phyloP scores from a whole-genome alignment of 495 filamentous ascomycete genomes.

The Neurospora sp. region DNA sequence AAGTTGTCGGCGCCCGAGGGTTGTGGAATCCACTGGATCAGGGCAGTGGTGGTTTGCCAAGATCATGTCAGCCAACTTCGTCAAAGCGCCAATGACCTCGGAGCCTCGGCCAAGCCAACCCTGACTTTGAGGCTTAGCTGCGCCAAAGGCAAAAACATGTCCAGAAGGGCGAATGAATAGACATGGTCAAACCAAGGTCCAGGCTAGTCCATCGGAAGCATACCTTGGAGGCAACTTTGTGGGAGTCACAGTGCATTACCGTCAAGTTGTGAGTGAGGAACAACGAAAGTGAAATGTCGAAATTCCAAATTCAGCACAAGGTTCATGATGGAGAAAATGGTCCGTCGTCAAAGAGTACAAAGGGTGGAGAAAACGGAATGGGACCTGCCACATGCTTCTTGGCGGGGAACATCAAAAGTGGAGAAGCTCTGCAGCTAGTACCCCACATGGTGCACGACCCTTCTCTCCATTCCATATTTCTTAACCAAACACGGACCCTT shows the following conservation, averaged over 20 bases:
- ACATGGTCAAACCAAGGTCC: background rate
- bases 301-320: background rate
- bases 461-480: background rate
- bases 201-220: background rate
- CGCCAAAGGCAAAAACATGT: background rate
- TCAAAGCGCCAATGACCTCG: background rate
- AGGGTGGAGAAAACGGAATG: background rate
- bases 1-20: background rate
- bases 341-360: background rate
- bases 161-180: background rate
- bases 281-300: background rate
- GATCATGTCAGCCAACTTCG: background rate
- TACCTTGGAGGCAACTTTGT: background rate
- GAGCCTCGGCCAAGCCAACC: background rate
- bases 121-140: background rate
- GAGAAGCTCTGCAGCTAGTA: background rate
- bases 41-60: background rate
- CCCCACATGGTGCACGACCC: background rate
- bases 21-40: background rate
- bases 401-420: background rate
- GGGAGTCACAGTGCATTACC: background rate
- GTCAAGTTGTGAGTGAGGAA: background rate
- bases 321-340: background rate
- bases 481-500: background rate
- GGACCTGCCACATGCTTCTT: background rate